Percentiles rank a stretch among this genome's conserved stretches.
Evolutionary conservation across 2,329 filamentous ascomycete genomes (phyloP).

Genomic region (Colletotrichum sp.): DNA sequence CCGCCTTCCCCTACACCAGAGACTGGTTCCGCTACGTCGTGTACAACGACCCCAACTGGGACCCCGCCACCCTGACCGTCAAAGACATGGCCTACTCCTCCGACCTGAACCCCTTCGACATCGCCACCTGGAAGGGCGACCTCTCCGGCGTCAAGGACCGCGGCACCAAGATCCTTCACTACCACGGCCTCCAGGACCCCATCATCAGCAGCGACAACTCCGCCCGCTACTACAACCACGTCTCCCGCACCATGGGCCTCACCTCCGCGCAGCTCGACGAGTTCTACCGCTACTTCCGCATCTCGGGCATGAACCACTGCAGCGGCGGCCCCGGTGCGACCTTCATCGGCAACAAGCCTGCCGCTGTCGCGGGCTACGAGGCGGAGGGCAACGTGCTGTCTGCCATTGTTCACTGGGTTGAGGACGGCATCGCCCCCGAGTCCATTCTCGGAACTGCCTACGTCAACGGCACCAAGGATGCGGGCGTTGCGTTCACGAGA

Average conservation of each 20-base stretch:
- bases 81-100: slow-evolving; percentile 39
- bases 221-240: slow-evolving; percentile 53
- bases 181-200: slow-evolving; percentile 49
- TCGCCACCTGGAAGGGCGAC: slow-evolving; percentile 44
- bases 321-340: slow-evolving; percentile 29
- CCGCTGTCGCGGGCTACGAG: slow-evolving; percentile 25
- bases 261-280: slow-evolving; percentile 34
- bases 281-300: slow-evolving; percentile 37
- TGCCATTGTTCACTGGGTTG: slow-evolving; percentile 32
- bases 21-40: slow-evolving; percentile 45
- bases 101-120: slow-evolving; percentile 38
- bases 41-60: slow-evolving; percentile 41
- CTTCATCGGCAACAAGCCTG: slow-evolving; percentile 29
- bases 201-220: slow-evolving; percentile 49
- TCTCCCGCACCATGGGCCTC: slow-evolving; percentile 46
- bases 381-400: slow-evolving; percentile 34
- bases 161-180: slow-evolving; percentile 50
- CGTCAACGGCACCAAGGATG: slow-evolving; percentile 27
- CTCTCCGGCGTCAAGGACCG: slow-evolving; percentile 40
- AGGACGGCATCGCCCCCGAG: slow-evolving; percentile 31
- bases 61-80: slow-evolving; percentile 34
- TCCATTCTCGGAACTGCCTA: slow-evolving; percentile 38
- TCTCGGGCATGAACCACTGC: slow-evolving; percentile 38
- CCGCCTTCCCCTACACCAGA: slow-evolving; percentile 30
- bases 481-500: slow-evolving; percentile 32